These are phyloP conservation scores for Ustilago shanxiensis DNA, from an alignment of 1,284 basidiomycete species.

Conservation along the genomic window DNA sequence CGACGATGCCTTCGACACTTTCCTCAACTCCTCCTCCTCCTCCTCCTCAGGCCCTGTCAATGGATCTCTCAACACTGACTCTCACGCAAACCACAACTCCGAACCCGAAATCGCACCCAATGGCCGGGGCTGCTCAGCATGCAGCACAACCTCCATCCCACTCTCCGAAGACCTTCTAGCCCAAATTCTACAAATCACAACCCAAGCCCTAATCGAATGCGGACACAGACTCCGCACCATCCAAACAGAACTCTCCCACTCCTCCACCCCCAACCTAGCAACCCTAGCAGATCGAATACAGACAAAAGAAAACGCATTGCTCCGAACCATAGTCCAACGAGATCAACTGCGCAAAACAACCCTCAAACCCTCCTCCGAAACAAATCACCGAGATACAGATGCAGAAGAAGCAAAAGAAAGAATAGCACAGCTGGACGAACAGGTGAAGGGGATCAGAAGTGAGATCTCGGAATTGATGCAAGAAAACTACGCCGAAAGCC, in stretches of 20 bases:
- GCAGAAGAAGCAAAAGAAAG: slow-evolving; percentile 1
- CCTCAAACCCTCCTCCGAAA: slow-evolving; percentile 4
- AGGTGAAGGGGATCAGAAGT: slow-evolving; percentile 14
- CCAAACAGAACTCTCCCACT: slow-evolving; percentile 47
- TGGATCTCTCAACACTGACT: slow-evolving; percentile 22
- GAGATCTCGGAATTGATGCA: slow-evolving; percentile 52
- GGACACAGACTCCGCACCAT: slow-evolving; percentile 42
- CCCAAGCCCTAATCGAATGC: slow-evolving; percentile 54
- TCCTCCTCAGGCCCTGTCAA: slow-evolving; percentile 16
- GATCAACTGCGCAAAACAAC: slow-evolving; percentile 44
- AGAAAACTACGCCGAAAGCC: slow-evolving; percentile 48
- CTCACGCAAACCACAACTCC: neutral
- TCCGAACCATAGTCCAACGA: slow-evolving; percentile 36
- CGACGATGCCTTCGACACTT: slow-evolving; percentile 53
- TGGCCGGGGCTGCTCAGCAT: slow-evolving; percentile 22
- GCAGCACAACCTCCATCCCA: slow-evolving; percentile 32
- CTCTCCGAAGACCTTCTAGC: slow-evolving; percentile 36
- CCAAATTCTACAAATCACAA: slow-evolving; percentile 56
- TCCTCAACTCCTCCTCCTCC: slow-evolving; percentile 18
- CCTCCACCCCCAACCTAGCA: slow-evolving; percentile 20
- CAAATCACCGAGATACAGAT: neutral
- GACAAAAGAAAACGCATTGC: slow-evolving; percentile 38
- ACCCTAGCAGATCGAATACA: slow-evolving; percentile 40
- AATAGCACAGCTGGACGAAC: slow-evolving; percentile 17
- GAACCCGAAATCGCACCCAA: neutral